These are phyloP conservation scores for Phytophthora parvispora DNA, from an alignment of 352 stramenopile species.

Conservation along the genomic window DNA sequence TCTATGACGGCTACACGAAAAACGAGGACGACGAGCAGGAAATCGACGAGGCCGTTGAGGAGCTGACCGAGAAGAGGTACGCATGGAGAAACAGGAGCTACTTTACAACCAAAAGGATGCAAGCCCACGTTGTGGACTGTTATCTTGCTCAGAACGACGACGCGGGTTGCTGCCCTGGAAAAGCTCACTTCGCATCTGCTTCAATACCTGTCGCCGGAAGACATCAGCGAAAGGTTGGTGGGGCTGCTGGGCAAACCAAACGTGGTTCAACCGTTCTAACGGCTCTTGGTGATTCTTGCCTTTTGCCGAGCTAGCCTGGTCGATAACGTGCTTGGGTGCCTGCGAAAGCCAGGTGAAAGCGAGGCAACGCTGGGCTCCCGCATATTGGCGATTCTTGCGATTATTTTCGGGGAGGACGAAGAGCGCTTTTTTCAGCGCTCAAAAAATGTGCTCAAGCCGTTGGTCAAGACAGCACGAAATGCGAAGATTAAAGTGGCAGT, in stretches of 20 bases:
- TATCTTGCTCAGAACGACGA: constrained; percentile 61
- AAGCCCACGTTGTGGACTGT: constrained; percentile 3
- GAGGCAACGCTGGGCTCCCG: constrained; percentile 75
- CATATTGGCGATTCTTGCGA: constrained; percentile 77
- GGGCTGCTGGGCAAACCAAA: not conserved
- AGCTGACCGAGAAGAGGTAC: constrained; percentile 85
- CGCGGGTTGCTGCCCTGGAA: constrained; percentile 74
- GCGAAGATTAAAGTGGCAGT: constrained; percentile 76
- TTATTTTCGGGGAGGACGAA: constrained; percentile 81
- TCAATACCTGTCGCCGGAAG: constrained; percentile 76
- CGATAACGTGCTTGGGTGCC: constrained; percentile 69
- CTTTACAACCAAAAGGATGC: not conserved
- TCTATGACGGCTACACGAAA: constrained; percentile 76
- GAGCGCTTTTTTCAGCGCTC: constrained; percentile 83
- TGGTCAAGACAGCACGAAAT: constrained; percentile 74
- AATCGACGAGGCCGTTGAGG: constrained; percentile 80
- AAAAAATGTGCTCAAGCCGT: constrained; percentile 75
- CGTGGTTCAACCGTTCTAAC: constrained; percentile 2
- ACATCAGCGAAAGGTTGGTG: constrained; percentile 75
- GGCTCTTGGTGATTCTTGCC: not conserved
- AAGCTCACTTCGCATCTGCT: constrained; percentile 69
- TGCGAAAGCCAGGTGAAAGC: constrained; percentile 77
- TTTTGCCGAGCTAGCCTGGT: constrained; percentile 60
- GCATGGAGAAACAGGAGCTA: not conserved
- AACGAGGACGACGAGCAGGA: constrained; percentile 68